Evolutionary conservation across 2,329 filamentous ascomycete species (phyloP), one percentile per base, ranked within the genome.

Genomic region (Teratosphaeria gauchensis): DNA sequence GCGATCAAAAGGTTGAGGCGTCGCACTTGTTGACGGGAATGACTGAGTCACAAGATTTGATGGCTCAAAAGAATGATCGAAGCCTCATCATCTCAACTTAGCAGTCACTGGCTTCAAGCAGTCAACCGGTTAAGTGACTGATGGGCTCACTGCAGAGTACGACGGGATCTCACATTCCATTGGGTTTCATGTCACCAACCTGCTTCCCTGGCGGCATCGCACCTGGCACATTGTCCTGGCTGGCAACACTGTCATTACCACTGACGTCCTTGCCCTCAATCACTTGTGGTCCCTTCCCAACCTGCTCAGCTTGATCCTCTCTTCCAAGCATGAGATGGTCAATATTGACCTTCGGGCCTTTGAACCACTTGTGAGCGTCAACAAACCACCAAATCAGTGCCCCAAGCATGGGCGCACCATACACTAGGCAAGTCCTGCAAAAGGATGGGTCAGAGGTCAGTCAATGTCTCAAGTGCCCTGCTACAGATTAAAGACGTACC

Each of bases 311-410:
- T 19, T 62, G 58, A 7, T 58, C 61, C 16, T 61, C 61, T 14
- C 59, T 59, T 9, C 60, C 64, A 30, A 51, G 55, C 65, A 68
- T 68, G 51, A 68, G 53, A 71, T 84, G 82, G 64, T 83, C 80
- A 30, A 88, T 75, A 65, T 88, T 88, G 61, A 88, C 81, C 74
- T 84, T 86, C 0, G 86, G 85, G 0, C 86, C 86, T 66, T 82
- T 85, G 72, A 88, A 89, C 85, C 85, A 88, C 66, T 82, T 85
- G 54, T 77, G 77, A 9, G 85, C 85, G 63, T 81, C 79, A 4
- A 88, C 72, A 48, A 82, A 73, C 77, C 84, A 89, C 83, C 84
- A 88, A 14, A 85, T 71, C 16, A 59, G 33, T 2, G 78, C 76
- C 2, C 70, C 56, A 11, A 63, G 53, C 69, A 72, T 72, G 3